Evolutionary conservation across 2,329 filamentous ascomycete genomes (phyloP).

Genomic region (Ophiostoma sp.): DNA sequence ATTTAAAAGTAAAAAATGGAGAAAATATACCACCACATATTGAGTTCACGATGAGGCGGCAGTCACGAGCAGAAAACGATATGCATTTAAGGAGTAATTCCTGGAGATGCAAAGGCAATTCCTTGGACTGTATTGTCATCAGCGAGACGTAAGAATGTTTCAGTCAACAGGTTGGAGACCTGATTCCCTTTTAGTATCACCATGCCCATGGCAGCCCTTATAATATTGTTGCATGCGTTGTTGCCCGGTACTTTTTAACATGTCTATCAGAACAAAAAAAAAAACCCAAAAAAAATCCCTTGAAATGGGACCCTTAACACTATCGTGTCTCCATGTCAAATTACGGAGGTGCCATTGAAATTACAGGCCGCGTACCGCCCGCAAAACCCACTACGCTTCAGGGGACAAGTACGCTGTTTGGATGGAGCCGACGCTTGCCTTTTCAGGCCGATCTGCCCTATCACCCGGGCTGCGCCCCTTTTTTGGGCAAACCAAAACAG

Average conservation of each 20-base stretch:
- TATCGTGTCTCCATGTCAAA: not conserved
- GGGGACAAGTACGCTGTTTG: not conserved
- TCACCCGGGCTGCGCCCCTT: not conserved
- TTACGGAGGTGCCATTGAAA: not conserved
- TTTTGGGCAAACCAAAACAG: not conserved
- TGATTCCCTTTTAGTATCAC: too few relatives aligned
- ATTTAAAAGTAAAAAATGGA: not conserved
- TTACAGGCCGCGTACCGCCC: slow-evolving; percentile 8
- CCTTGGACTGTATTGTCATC: not conserved
- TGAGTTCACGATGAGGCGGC: too few relatives aligned
- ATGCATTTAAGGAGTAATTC: not conserved
- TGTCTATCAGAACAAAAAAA: not conserved
- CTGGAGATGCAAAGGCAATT: not conserved
- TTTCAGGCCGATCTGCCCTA: slow-evolving; percentile 7
- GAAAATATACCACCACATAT: not conserved
- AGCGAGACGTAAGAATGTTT: not conserved
- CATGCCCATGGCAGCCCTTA: not conserved
- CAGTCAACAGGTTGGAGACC: not conserved
- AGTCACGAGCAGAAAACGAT: too few relatives aligned
- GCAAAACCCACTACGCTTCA: not conserved
- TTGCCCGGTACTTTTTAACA: not conserved
- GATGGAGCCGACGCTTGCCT: not conserved
- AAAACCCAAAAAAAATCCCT: not conserved
- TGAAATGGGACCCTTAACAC: not conserved
- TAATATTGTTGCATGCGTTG: not conserved